Evolutionary conservation across 768 basidiomycete genomes (phyloP), one percentile per base, ranked within the genome.

Genomic region (Suillus plorans): DNA sequence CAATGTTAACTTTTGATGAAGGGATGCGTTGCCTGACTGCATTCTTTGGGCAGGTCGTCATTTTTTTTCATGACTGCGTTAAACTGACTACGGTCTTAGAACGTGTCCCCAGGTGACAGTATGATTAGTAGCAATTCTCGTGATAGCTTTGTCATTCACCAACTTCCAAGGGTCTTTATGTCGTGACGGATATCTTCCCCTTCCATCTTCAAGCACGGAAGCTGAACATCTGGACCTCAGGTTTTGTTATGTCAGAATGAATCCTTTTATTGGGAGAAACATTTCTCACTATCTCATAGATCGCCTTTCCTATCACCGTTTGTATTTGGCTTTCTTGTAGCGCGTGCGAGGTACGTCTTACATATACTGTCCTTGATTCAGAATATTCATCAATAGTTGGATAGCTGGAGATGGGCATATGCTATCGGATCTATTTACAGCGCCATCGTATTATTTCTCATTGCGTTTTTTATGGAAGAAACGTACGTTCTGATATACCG

Each of bases 171-270:
- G 82, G 82, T 49, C 69, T 84, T 0, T 82, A 79, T 65, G 72
- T 82, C 36, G 78, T 85, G 64, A 81, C 80, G 31, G 84, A 85
- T 64, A 76, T 86, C 49, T 85, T 77, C 68, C 84, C 84, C 6
- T 86, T 85, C 73, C 84, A 85, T 62, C 76, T 83, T 12, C 84
- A 85, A 65, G 83, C 83, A 4, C 76, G 81, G 31, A 84, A 82
- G 74, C 73, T 85, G 36, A 84, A 83, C 60, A 63, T 84, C 28
- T 85, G 85, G 85, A 84, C 85, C 1, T 76, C 82, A 63, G 85
- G 84, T 0, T 84, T 85, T 71, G 74, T 86, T 56, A 68, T 75
- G 75, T 25, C 86, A 85, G 12, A 78, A 69, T 85, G 14, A 2
- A 14, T n/a, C 4, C 14, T 76, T 37, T 78, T 77, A 2, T 74